Conservation (phyloP, 768 basidiomycete genomes). For the Vararia minispora region DNA sequence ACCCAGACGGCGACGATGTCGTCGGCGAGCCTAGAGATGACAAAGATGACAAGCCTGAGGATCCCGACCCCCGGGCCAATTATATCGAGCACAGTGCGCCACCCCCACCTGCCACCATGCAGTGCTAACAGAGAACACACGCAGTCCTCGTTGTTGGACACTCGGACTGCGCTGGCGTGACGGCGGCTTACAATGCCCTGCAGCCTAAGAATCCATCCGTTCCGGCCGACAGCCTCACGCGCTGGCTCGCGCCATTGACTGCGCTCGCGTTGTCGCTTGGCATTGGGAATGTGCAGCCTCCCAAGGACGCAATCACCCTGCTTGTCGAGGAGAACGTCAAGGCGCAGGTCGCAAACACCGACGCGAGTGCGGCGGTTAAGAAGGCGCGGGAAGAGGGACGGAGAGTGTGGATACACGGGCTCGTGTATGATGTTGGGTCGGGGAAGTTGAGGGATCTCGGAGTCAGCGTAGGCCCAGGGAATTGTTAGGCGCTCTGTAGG, state of each 20-base stretch:
- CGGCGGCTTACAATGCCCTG: slow-evolving; percentile 39
- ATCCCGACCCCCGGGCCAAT: no score
- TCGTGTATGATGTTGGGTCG: slow-evolving; percentile 22
- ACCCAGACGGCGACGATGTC: no score
- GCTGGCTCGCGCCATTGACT: slow-evolving; percentile 66
- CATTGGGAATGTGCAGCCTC: slow-evolving; percentile 25
- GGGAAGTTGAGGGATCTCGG: slow-evolving; percentile 20
- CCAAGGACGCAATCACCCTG: slow-evolving; percentile 22
- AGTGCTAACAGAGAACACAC: not conserved
- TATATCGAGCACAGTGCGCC: slow-evolving; percentile 66
- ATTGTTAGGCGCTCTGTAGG: no score
- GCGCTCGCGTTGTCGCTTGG: slow-evolving; percentile 36
- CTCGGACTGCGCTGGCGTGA: slow-evolving; percentile 69
- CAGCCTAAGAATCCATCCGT: no score
- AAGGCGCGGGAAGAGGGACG: slow-evolving; percentile 18
- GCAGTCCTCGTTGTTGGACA: slow-evolving; percentile 82
- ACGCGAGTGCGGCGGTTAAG: slow-evolving; percentile 13
- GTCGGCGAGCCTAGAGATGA: no score
- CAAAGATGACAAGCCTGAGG: no score
- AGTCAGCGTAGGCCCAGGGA: no score
- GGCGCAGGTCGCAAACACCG: slow-evolving; percentile 20
- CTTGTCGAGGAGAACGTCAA: slow-evolving; percentile 13
- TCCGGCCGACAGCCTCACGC: slow-evolving; percentile 31
- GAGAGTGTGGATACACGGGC: slow-evolving; percentile 49
- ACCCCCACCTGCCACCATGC: slow-evolving; percentile 14